These are phyloP conservation scores for Linnemannia hyalina DNA, from an alignment of 192 early-diverging fungal genomes.

Conservation along the genomic window DNA sequence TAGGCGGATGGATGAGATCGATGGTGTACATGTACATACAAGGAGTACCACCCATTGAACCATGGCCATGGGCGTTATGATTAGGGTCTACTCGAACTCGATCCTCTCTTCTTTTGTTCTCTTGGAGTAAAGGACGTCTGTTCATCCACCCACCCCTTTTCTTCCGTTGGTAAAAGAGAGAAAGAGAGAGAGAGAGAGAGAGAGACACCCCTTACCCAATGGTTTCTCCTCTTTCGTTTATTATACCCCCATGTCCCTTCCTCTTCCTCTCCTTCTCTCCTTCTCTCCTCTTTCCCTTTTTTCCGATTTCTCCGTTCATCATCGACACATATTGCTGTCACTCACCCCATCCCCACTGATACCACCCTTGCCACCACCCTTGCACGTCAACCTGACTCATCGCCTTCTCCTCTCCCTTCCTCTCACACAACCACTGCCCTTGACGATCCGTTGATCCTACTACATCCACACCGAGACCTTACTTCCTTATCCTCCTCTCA, in stretches of 20 bases:
- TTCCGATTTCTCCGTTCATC: not conserved
- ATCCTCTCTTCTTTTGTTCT: not conserved
- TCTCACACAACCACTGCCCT: not conserved
- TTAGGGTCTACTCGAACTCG: too few species aligned
- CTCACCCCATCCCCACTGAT: not conserved
- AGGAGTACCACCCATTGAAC: too few species aligned
- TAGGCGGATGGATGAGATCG: too few species aligned
- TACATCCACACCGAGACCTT: not conserved
- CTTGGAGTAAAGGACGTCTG: not conserved
- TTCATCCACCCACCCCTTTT: not conserved
- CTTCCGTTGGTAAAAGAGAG: not conserved
- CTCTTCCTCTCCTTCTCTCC: not conserved
- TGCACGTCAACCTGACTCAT: too few species aligned
- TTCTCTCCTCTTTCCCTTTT: not conserved
- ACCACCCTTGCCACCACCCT: not conserved
- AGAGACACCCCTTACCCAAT: not conserved
- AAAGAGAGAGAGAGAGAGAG: not conserved
- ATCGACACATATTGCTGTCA: not conserved
- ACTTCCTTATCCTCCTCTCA: not conserved
- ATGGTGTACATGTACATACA: too few species aligned
- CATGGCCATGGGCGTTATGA: too few species aligned
- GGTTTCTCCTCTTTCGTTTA: not conserved
- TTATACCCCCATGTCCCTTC: not conserved
- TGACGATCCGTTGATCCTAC: not conserved
- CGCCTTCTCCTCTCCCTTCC: not conserved